phyloP scores from a whole-genome alignment of 192 early-diverging fungal species.

The Phlyctochytrium planicorne region DNA sequence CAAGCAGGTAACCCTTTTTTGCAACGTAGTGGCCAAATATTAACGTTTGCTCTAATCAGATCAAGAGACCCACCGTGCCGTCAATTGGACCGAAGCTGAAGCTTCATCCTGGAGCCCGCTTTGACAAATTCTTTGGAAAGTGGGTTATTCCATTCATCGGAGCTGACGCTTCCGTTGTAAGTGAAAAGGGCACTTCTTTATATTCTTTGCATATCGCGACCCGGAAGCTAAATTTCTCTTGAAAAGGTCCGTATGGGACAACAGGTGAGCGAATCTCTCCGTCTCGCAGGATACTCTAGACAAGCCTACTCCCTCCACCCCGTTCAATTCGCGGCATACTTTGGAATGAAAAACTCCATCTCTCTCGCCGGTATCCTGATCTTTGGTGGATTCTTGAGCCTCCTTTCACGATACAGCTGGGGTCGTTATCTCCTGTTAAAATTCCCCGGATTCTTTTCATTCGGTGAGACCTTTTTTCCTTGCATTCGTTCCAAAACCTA shows the following conservation, averaged over 20 bases:
- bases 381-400: conserved; percentile 46
- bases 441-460: conserved; percentile 59
- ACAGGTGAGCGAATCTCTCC: conserved; percentile 33
- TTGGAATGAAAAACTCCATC: conserved; percentile 45
- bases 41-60: background rate
- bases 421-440: conserved; percentile 56
- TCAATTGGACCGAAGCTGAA: conserved; percentile 47
- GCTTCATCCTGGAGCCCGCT: conserved; percentile 36
- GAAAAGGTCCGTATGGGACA: conserved; percentile 47
- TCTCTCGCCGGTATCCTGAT: conserved; percentile 24
- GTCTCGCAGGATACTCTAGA: conserved; percentile 7
- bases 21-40: no score
- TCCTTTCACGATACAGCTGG: conserved; percentile 47
- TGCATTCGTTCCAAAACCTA: background rate
- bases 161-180: conserved; percentile 41
- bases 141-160: conserved; percentile 31
- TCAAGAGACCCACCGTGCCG: conserved; percentile 14
- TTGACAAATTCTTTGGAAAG: conserved; percentile 18
- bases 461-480: conserved; percentile 31
- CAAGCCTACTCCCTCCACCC: conserved; percentile 33
- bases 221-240: conserved; percentile 17
- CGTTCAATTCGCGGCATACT: conserved; percentile 63
- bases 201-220: conserved; percentile 31
- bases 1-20: conserved; percentile 9
- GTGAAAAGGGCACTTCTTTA: no score